These are phyloP conservation scores for Persicaria tinctoria DNA, from an alignment of 148 eudicot species.

Conservation along the genomic window DNA sequence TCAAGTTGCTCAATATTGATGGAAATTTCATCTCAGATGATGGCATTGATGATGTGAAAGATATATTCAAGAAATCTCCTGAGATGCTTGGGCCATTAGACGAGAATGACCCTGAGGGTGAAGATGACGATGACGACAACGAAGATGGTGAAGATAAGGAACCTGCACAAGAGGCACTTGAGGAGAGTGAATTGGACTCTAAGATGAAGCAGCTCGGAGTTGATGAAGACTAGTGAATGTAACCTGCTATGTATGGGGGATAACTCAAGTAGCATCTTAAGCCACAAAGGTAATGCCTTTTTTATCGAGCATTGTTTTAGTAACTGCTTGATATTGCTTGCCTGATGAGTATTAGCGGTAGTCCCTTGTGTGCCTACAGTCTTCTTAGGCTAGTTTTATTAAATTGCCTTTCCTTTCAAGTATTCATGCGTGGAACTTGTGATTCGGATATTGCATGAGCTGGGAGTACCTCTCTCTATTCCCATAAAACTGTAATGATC, in stretches of 20 bases:
- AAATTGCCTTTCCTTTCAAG: neutral
- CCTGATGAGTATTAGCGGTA: neutral
- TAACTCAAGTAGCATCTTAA: neutral
- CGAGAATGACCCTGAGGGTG: constrained; percentile 71
- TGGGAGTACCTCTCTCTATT: neutral
- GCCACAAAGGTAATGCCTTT: neutral
- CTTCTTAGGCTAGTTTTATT: neutral
- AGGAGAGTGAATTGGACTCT: constrained; percentile 32
- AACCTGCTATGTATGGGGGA: neutral
- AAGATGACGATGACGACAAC: constrained; percentile 37
- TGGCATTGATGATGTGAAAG: constrained; percentile 54
- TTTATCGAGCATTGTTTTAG: neutral
- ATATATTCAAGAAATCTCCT: constrained; percentile 40
- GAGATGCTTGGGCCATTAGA: constrained; percentile 50
- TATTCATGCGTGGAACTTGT: constrained; percentile 6
- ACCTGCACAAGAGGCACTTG: neutral
- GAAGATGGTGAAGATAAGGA: constrained; percentile 19
- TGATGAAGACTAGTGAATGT: constrained; percentile 12
- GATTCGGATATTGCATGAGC: neutral
- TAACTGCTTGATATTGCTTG: constrained; percentile 4
- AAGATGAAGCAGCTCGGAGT: constrained; percentile 44
- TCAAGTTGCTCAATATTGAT: constrained; percentile 40
- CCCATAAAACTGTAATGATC: constrained; percentile 3
- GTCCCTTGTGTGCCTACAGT: neutral
- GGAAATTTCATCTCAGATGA: constrained; percentile 57